phyloP scores from a whole-genome alignment of 257 asterid species.

The Perilla frutescens region DNA sequence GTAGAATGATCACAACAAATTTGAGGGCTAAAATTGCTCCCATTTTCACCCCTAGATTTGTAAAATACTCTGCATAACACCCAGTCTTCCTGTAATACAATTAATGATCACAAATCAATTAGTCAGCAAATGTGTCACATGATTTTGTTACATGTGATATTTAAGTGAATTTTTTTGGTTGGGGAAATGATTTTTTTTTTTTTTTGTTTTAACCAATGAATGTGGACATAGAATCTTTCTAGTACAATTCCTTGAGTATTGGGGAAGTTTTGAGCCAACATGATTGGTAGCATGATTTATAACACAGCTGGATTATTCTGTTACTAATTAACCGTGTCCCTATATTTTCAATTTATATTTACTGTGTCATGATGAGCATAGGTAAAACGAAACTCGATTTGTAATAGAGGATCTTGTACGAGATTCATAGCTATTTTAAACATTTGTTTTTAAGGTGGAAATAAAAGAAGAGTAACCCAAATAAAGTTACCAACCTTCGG shows the following conservation, averaged over 20 bases:
- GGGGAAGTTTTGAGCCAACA: slow-evolving; percentile 29
- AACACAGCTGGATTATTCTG: not conserved
- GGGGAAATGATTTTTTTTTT: not conserved
- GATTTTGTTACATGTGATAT: not conserved
- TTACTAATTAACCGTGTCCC: not conserved
- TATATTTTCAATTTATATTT: too few relatives aligned
- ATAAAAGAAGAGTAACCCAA: not conserved
- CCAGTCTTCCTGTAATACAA: slow-evolving; percentile 77
- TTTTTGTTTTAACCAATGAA: not conserved
- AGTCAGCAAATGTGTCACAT: not conserved
- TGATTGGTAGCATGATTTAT: slow-evolving; percentile 22
- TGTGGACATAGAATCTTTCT: not conserved
- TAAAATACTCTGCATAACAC: slow-evolving; percentile 85
- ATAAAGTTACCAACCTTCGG: slow-evolving; percentile 59
- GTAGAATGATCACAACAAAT: slow-evolving; percentile 9
- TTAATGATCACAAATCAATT: slow-evolving; percentile 18
- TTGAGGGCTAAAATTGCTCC: slow-evolving; percentile 33
- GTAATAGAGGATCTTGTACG: too few relatives aligned
- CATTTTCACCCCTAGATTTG: slow-evolving; percentile 59
- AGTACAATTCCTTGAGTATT: slow-evolving; percentile 28
- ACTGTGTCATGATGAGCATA: too few relatives aligned
- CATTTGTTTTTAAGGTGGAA: not conserved
- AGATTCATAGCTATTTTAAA: too few relatives aligned
- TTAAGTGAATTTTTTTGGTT: not conserved
- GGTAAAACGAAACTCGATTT: too few relatives aligned